These are phyloP conservation scores for Austroboletus olivaceoglutinosus DNA, from an alignment of 1,284 basidiomycete species.

Conservation along the genomic window DNA sequence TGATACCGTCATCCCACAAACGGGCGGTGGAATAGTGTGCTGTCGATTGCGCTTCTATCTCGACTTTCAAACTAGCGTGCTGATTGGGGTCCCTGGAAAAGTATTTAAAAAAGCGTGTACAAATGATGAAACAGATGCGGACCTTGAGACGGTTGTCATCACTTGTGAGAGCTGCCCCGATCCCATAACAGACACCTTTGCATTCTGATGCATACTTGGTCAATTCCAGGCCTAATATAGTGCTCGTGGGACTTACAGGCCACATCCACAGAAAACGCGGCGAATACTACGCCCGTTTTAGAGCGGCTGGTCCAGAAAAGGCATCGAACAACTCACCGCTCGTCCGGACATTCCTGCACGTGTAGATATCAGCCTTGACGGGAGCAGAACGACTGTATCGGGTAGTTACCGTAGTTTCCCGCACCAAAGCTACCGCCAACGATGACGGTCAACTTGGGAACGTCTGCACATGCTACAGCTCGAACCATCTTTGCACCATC, in stretches of 20 bases:
- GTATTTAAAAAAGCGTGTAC: background rate
- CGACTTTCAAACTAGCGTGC: slow-evolving; percentile 68
- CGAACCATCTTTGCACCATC: slow-evolving; percentile 98
- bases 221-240: slow-evolving; percentile 9
- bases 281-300: slow-evolving; percentile 60
- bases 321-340: slow-evolving; percentile 55
- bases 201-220: slow-evolving; percentile 54
- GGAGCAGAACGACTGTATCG: background rate
- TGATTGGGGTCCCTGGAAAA: slow-evolving; percentile 66
- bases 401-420: slow-evolving; percentile 79
- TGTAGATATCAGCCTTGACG: slow-evolving; percentile 14
- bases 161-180: slow-evolving; percentile 89
- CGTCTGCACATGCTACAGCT: slow-evolving; percentile 91
- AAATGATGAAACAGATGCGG: slow-evolving; percentile 21
- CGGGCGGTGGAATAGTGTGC: slow-evolving; percentile 86
- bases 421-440: slow-evolving; percentile 96
- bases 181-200: slow-evolving; percentile 96
- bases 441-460: slow-evolving; percentile 91
- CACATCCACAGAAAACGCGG: slow-evolving; percentile 98
- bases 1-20: slow-evolving; percentile 95
- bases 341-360: slow-evolving; percentile 79
- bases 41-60: slow-evolving; percentile 86
- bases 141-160: slow-evolving; percentile 89
- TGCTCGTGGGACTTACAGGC: slow-evolving; percentile 62
- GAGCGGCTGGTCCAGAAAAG: slow-evolving; percentile 5